A percentile compares a stretch with the other conserved stretches of the same genome.
These are phyloP conservation scores for Periconia macrospinosa DNA, from an alignment of 2,329 filamentous ascomycete species.

Conservation along the genomic window DNA sequence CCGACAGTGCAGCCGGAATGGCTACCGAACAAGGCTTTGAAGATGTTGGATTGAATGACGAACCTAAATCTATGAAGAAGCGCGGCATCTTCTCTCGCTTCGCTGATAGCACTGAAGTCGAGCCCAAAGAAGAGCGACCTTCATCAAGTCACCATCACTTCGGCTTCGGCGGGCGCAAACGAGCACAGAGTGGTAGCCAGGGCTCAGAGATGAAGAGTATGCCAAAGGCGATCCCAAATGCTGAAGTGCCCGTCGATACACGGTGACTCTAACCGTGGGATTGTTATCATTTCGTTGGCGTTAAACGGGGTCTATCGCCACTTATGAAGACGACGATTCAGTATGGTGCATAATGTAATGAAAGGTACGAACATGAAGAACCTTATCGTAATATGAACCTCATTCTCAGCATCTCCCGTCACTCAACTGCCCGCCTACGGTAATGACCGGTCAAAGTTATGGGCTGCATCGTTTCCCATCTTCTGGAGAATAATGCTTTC, in stretches of 20 bases:
- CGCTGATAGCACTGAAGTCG: constrained; percentile 56
- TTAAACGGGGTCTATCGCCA: background rate
- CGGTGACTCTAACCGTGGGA: constrained; percentile 13
- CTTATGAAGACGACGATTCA: background rate
- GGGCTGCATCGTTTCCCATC: no score
- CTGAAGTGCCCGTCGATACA: constrained; percentile 28
- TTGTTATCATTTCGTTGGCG: background rate
- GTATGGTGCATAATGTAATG: background rate
- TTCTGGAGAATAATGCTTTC: no score
- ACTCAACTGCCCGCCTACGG: no score
- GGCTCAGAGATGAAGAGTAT: constrained; percentile 74
- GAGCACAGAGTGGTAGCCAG: constrained; percentile 62
- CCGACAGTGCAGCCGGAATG: constrained; percentile 60
- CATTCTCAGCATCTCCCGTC: background rate
- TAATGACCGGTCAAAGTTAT: no score
- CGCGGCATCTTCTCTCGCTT: constrained; percentile 81
- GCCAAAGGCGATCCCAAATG: constrained; percentile 38
- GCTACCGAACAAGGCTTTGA: constrained; percentile 82
- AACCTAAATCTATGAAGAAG: constrained; percentile 71
- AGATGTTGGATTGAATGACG: constrained; percentile 84
- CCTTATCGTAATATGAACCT: background rate
- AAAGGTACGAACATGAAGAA: background rate
- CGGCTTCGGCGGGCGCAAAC: constrained; percentile 72
- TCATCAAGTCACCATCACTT: constrained; percentile 59
- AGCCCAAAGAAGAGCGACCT: constrained; percentile 42